Base-by-base conservation (phyloP, 2,329 filamentous ascomycete genomes). In the Sclerotinia subarctica region DNA sequence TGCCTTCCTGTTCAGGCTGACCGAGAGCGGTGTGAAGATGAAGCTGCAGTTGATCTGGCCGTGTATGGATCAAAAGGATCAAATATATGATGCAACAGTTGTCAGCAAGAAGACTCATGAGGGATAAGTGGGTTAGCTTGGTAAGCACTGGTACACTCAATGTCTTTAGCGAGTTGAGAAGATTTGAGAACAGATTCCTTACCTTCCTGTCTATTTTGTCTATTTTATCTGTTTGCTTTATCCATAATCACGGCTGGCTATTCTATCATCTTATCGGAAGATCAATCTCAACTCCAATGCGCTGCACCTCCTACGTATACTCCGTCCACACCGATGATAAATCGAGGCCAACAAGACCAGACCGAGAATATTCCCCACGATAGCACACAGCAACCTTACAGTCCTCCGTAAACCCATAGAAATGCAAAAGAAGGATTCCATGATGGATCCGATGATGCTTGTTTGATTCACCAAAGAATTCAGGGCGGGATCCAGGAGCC, bases 21-120 rank as follows among this genome's bases (percentile, higher is more conserved):
- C 66, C 66, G 66, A 67, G 57, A 54, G 66, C 66, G 66, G 66
- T 62, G 66, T 62, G 57, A 47, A 32, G 13, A 29, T 24, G 19
- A 60, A 19, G 6, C 5, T 11, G 56, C 56, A 58, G n/a, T 26
- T 32, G 42, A 47, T 29, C 54, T 24, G 32, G 35, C 32, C 35
- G 32, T 57, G 54, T 57, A 42, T 21, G 35, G 54, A 57, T 57
- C 35, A 24, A 38, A 21, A 24, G 15, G 21, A 38, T 38, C 13
- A 32, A 38, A 24, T n/a, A 11, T 21, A 17, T 42, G 54, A n/a
- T 29, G 29, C 5, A 29, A 29, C 29, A 29, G 29, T 17, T 56
- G 32, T 57, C 54, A 42, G 52, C 29, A 35, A 35, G 29, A 15
- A 7, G 53, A n/a, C 29, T n/a, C 19, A n/a, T 35, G 5, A 35